A percentile compares a stretch with the other conserved stretches of the same genome.
Evolutionary conservation across 352 stramenopile species (phyloP).

Genomic region (Phytophthora vignae): DNA sequence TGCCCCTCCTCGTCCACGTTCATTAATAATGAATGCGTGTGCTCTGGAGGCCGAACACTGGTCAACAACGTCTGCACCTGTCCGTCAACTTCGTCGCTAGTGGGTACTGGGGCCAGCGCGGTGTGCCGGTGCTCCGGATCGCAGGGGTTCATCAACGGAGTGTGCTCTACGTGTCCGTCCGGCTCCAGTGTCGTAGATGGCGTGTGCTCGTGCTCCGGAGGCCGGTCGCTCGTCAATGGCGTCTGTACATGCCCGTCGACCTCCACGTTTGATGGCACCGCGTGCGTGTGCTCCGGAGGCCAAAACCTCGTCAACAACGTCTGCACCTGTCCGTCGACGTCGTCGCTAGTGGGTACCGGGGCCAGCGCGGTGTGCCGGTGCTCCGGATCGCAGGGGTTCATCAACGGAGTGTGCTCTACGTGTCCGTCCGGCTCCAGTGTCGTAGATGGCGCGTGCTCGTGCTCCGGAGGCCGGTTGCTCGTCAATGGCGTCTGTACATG

Average conservation of each 20-base stretch:
- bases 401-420: background rate
- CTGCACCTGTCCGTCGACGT: slow-evolving; percentile 1
- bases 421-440: background rate
- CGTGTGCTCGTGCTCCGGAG: background rate
- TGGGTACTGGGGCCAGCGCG: background rate
- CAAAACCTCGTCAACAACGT: background rate
- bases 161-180: background rate
- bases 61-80: slow-evolving; percentile 1
- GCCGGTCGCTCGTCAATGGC: background rate
- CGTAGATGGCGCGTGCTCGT: background rate
- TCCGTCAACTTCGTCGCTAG: background rate
- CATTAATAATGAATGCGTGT: background rate
- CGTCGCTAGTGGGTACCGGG: background rate
- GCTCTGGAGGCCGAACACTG: background rate
- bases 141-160: background rate
- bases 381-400: background rate
- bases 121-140: background rate
- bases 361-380: background rate
- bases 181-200: background rate
- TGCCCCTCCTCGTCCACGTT: slow-evolving; percentile 1
- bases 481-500: background rate
- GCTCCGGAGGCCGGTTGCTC: background rate
- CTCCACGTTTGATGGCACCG: background rate
- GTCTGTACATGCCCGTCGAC: background rate
- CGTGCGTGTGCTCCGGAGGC: background rate